A percentile compares a stretch with the other conserved stretches of the same genome.
These are phyloP conservation scores for Huntiella savannae DNA, from an alignment of 2,329 filamentous ascomycete genomes.

Conservation along the genomic window DNA sequence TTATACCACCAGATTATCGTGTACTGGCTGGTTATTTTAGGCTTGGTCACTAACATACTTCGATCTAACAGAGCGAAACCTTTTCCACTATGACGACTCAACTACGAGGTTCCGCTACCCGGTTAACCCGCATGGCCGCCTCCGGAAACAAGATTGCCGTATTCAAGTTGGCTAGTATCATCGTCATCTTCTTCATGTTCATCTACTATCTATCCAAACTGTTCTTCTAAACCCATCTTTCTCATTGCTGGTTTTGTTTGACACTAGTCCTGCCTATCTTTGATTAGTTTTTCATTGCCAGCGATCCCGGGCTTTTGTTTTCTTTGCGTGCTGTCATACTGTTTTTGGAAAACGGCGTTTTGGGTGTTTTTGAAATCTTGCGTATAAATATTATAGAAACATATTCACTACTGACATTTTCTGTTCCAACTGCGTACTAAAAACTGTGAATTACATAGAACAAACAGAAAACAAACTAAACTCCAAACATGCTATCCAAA, in stretches of 20 bases:
- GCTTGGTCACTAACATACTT: background rate
- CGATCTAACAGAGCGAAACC: conserved; percentile 52
- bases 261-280: background rate
- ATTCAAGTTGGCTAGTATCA: conserved; percentile 70
- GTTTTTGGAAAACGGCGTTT: background rate
- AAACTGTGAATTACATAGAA: background rate
- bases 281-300: background rate
- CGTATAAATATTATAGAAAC: background rate
- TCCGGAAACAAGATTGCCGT: conserved; percentile 82
- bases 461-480: background rate
- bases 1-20: background rate
- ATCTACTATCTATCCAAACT: conserved; percentile 55
- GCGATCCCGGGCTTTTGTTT: conserved; percentile 1
- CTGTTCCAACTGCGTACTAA: too few relatives aligned
- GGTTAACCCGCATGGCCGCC: conserved; percentile 77
- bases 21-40: background rate
- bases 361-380: background rate
- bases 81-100: conserved; percentile 74
- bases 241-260: background rate
- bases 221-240: conserved; percentile 32
- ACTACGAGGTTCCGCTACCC: conserved; percentile 64
- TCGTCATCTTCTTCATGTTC: conserved; percentile 52
- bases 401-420: background rate
- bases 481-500: background rate
- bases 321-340: background rate